A percentile compares a stretch with the other conserved stretches of the same genome.
phyloP scores from a whole-genome alignment of 2,329 filamentous ascomycete genomes.

The Fusarium concolor region DNA sequence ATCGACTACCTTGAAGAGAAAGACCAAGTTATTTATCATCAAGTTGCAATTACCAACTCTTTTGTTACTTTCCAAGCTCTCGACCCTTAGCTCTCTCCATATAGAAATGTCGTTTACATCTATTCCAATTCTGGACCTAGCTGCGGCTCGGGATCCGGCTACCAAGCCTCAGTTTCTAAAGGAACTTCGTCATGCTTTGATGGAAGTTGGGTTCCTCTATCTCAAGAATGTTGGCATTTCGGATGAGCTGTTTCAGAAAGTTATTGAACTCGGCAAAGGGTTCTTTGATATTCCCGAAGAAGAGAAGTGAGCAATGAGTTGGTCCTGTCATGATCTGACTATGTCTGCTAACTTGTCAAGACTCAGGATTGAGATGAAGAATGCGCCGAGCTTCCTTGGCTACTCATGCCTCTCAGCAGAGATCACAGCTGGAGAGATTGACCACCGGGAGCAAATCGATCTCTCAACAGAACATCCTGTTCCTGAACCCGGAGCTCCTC shows the following conservation, averaged over 20 bases:
- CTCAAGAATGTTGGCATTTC: slow-evolving; percentile 82
- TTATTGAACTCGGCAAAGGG: slow-evolving; percentile 73
- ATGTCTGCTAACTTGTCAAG: slow-evolving; percentile 49
- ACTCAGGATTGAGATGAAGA: slow-evolving; percentile 78
- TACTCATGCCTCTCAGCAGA: slow-evolving; percentile 75
- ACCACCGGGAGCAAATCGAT: slow-evolving; percentile 89
- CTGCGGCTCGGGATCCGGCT: slow-evolving; percentile 68
- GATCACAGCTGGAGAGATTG: slow-evolving; percentile 78
- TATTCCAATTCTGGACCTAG: slow-evolving; percentile 82
- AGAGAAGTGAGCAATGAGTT: slow-evolving; percentile 71
- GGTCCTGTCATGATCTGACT: not conserved
- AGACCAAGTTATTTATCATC: slow-evolving; percentile 39
- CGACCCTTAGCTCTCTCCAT: not conserved
- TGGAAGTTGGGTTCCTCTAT: slow-evolving; percentile 91
- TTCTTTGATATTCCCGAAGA: slow-evolving; percentile 83
- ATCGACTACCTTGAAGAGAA: slow-evolving; percentile 23
- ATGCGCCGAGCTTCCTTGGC: slow-evolving; percentile 76
- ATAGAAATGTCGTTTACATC: slow-evolving; percentile 74
- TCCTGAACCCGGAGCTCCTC: slow-evolving; percentile 70
- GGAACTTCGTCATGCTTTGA: slow-evolving; percentile 77
- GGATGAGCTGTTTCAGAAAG: slow-evolving; percentile 70
- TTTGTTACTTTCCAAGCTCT: not conserved
- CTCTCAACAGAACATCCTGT: slow-evolving; percentile 81
- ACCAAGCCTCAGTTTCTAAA: slow-evolving; percentile 79
- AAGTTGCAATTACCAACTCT: slow-evolving; percentile 8